phyloP scores from a whole-genome alignment of 2,329 filamentous ascomycete genomes.

The Alternaria sp. region DNA sequence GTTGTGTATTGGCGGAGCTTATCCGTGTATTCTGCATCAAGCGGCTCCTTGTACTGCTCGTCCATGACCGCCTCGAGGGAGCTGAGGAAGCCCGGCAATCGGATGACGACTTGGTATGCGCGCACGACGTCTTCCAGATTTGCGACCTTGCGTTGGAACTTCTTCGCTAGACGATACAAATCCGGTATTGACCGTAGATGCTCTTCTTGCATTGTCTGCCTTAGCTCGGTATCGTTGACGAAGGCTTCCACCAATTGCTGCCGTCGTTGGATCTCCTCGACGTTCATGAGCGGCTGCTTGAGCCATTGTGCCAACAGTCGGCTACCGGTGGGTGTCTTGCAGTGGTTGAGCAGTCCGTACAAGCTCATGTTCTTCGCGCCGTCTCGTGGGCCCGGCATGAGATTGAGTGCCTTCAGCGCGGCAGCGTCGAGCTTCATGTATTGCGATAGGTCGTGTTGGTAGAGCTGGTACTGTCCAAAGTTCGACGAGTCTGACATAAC shows the following conservation, averaged over 20 bases:
- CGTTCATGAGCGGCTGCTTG: conserved; percentile 95
- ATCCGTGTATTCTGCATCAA: conserved; percentile 85
- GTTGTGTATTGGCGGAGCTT: conserved; percentile 78
- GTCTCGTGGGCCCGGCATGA: conserved; percentile 95
- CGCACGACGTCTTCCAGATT: conserved; percentile 95
- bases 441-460: conserved; percentile 94
- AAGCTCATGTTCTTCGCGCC: conserved; percentile 98
- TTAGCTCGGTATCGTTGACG: conserved; percentile 86
- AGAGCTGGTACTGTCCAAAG: conserved; percentile 95
- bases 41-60: conserved; percentile 84
- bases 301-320: conserved; percentile 92
- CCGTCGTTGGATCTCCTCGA: conserved; percentile 84
- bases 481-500: conserved; percentile 91
- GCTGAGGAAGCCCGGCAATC: conserved; percentile 85
- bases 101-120: conserved; percentile 92
- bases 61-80: conserved; percentile 95
- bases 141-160: conserved; percentile 89
- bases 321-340: conserved; percentile 94
- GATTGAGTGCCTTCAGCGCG: conserved; percentile 88
- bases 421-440: conserved; percentile 99
- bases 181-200: conserved; percentile 93
- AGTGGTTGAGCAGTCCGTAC: conserved; percentile 92
- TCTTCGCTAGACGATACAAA: conserved; percentile 89
- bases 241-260: conserved; percentile 97
- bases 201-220: conserved; percentile 96